Evolutionary conservation across 305 asterid species (phyloP).

Genomic region (Coffea humblotiana): DNA sequence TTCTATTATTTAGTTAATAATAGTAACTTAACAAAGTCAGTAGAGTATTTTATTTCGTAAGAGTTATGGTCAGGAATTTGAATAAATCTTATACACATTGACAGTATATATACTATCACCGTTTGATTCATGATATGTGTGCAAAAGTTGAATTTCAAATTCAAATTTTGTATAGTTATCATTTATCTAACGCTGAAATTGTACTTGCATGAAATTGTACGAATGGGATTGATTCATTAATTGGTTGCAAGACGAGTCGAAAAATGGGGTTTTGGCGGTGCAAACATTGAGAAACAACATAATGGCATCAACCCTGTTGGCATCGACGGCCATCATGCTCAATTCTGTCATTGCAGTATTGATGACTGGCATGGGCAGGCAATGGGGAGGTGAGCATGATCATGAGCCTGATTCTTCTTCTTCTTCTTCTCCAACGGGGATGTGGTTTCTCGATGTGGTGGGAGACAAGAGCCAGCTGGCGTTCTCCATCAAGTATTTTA

Average conservation of each 20-base stretch:
- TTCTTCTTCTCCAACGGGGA: conserved; percentile 19
- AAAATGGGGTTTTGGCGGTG: conserved; percentile 77
- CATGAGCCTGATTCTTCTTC: too few relatives aligned
- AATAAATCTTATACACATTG: too few relatives aligned
- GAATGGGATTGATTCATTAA: too few relatives aligned
- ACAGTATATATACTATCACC: too few relatives aligned
- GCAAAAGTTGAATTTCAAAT: too few relatives aligned
- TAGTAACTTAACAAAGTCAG: too few relatives aligned
- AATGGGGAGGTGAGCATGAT: neutral
- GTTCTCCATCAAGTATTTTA: conserved; percentile 59
- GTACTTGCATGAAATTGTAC: conserved; percentile 15
- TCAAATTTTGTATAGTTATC: too few relatives aligned
- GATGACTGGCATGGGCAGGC: conserved; percentile 46
- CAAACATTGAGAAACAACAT: conserved; percentile 84
- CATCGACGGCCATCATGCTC: conserved; percentile 79
- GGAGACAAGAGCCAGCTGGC: conserved; percentile 45
- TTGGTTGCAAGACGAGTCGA: conserved; percentile 18
- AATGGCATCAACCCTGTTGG: conserved; percentile 86
- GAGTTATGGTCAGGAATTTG: too few relatives aligned
- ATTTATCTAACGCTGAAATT: too few relatives aligned
- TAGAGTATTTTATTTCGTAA: too few relatives aligned
- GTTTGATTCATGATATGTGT: too few relatives aligned
- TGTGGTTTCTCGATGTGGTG: conserved; percentile 11
- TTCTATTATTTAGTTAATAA: too few relatives aligned
- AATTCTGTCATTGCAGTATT: conserved; percentile 72